These are phyloP conservation scores for Mallotus repandus DNA, from an alignment of 441 rosid genomes.

Conservation along the genomic window DNA sequence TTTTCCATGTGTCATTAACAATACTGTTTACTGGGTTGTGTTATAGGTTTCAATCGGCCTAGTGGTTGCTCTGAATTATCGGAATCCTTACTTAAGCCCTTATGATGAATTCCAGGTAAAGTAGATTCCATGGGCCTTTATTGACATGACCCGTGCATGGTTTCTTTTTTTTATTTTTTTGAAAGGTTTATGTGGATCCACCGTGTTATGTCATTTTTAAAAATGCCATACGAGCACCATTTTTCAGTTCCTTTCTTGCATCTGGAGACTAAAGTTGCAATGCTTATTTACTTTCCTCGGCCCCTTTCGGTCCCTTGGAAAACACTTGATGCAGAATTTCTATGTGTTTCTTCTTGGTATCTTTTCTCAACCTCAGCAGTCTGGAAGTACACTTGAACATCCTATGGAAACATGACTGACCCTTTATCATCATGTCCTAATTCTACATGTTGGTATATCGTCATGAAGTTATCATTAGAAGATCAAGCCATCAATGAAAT, in stretches of 20 bases:
- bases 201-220: neutral
- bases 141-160: neutral
- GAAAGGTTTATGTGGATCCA: neutral
- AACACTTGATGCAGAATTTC: neutral
- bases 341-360: neutral
- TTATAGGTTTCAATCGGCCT: conserved; percentile 84
- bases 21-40: conserved; percentile 27
- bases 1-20: neutral
- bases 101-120: conserved; percentile 94
- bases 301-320: neutral
- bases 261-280: neutral
- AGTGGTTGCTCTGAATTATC: conserved; percentile 89
- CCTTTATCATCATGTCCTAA: neutral
- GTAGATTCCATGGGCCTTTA: conserved; percentile 12
- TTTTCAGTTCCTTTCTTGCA: neutral
- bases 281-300: neutral
- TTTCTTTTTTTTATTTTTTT: neutral
- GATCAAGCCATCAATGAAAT: neutral
- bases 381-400: neutral
- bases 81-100: conserved; percentile 82
- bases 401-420: neutral
- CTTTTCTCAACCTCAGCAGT: neutral
- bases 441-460: neutral
- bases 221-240: neutral
- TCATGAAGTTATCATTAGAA: neutral